Conservation (phyloP, 148 eudicot species). For the Rhododendron ovatum region DNA sequence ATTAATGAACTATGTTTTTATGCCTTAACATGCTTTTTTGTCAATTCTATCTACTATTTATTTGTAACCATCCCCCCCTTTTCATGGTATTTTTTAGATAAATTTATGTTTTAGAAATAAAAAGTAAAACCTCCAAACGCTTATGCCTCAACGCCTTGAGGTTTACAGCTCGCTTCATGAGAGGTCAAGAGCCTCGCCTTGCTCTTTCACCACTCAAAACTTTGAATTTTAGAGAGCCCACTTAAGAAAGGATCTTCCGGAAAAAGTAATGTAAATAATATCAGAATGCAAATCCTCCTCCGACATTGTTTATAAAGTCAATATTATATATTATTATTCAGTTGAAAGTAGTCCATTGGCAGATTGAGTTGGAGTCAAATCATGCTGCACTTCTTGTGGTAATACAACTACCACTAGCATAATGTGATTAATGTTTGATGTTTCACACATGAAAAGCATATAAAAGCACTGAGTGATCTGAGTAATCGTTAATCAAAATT, state of each 20-base stretch:
- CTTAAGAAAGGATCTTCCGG: neutral
- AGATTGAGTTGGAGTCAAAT: neutral
- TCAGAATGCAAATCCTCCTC: slow-evolving; percentile 4
- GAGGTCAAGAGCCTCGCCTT: neutral
- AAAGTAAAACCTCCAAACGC: neutral
- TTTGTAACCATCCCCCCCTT: neutral
- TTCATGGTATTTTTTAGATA: neutral
- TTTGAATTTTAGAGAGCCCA: neutral
- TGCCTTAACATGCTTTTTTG: neutral
- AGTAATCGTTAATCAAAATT: neutral
- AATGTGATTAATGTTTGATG: neutral
- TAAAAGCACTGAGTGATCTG: neutral
- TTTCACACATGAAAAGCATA: neutral
- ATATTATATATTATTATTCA: neutral
- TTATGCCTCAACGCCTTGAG: neutral
- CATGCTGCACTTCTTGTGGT: neutral
- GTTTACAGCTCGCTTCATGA: neutral
- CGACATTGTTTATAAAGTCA: neutral
- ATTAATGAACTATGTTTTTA: neutral
- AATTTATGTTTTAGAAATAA: neutral
- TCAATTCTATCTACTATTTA: no score
- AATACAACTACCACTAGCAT: neutral
- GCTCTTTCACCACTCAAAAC: neutral
- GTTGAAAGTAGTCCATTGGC: neutral
- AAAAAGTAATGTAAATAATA: neutral